phyloP scores from a whole-genome alignment of 306 rosid species.

The Prunus davidiana region DNA sequence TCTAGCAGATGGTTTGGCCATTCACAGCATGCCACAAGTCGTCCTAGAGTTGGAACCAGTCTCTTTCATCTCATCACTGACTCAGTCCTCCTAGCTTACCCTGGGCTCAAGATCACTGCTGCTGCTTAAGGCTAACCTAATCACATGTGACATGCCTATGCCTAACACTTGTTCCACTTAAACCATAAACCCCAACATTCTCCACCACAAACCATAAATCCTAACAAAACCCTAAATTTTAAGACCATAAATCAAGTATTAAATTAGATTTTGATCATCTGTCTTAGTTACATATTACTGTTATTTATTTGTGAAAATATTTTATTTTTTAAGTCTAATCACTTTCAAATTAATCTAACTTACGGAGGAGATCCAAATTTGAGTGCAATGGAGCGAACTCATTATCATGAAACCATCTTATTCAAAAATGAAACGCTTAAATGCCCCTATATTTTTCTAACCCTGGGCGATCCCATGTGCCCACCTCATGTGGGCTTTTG shows the following conservation, averaged over 20 bases:
- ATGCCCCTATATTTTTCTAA: background rate
- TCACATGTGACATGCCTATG: background rate
- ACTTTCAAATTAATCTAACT: no score
- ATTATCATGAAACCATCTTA: no score
- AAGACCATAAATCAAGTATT: no score
- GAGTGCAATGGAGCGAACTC: rapidly evolving
- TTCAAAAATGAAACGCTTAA: no score
- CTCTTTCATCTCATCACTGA: slow-evolving; percentile 10
- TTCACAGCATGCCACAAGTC: slow-evolving; percentile 23
- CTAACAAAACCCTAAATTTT: background rate
- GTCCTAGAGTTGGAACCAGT: slow-evolving; percentile 27
- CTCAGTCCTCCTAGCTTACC: background rate
- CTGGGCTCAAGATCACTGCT: slow-evolving; percentile 19
- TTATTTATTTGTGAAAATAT: no score
- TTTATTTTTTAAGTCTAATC: no score
- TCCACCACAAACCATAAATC: background rate
- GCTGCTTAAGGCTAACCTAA: slow-evolving; percentile 1
- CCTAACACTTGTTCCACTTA: background rate
- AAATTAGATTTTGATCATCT: no score
- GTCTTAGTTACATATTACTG: no score
- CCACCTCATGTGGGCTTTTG: background rate
- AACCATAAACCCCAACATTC: background rate
- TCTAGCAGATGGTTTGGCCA: slow-evolving; percentile 28
- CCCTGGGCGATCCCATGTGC: background rate
- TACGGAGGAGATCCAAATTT: rapidly evolving